Evolutionary conservation across 2,329 filamentous ascomycete genomes (phyloP).

Genomic region (Pyricularia grisea): DNA sequence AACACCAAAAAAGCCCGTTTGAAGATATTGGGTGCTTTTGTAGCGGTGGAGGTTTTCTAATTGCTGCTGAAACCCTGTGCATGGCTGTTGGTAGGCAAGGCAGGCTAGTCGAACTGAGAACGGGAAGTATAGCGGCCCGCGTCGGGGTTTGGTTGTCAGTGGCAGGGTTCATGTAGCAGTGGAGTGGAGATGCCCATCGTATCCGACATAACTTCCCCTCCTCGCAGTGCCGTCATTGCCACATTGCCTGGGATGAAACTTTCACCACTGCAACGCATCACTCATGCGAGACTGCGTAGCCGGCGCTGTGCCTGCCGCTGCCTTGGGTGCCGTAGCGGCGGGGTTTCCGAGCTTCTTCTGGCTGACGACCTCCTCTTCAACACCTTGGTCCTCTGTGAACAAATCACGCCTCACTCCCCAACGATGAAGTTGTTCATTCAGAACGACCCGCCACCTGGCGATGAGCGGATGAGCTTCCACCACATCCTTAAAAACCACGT

Average conservation of each 20-base stretch:
- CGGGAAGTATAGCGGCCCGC: neutral
- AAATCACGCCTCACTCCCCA: conserved; percentile 18
- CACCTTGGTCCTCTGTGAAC: neutral
- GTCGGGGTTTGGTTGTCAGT: neutral
- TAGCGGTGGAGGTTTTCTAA: neutral
- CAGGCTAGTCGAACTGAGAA: neutral
- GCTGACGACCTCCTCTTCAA: neutral
- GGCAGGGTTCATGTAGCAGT: neutral
- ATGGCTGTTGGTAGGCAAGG: neutral
- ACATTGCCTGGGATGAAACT: neutral
- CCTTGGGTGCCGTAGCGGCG: neutral
- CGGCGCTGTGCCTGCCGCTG: neutral
- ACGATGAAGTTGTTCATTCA: conserved; percentile 28
- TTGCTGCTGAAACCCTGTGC: neutral
- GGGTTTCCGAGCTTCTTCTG: neutral
- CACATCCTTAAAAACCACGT: conserved; percentile 50
- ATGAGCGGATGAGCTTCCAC: conserved; percentile 60
- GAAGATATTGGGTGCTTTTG: neutral
- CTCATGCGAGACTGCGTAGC: neutral
- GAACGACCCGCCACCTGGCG: conserved; percentile 45
- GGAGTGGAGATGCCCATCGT: neutral
- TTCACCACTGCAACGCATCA: conserved; percentile 3
- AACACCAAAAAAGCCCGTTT: neutral
- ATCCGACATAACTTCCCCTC: neutral
- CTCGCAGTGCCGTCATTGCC: neutral